These are phyloP conservation scores for Mycena epipterygia DNA, from an alignment of 768 basidiomycete species.

Conservation along the genomic window DNA sequence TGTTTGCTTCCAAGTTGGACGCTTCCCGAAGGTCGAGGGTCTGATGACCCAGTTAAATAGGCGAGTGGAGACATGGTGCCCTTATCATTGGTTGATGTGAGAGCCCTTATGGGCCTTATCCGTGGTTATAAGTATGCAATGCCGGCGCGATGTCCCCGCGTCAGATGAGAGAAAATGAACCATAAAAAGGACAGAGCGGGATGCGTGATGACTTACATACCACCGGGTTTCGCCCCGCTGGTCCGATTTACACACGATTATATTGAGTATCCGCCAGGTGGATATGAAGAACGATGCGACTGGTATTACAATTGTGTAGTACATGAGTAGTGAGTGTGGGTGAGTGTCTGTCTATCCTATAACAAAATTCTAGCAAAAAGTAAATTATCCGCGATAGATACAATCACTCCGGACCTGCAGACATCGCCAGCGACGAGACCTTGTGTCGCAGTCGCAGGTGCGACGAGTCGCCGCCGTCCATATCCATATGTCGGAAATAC, in stretches of 20 bases:
- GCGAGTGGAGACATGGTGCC: too few species aligned
- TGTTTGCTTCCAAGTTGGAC: constrained; percentile 24
- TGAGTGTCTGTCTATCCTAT: constrained; percentile 13
- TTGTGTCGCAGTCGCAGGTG: constrained; percentile 15
- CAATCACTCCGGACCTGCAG: not conserved
- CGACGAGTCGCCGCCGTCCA: constrained; percentile 20
- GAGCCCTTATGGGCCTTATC: not conserved
- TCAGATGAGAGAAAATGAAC: too few species aligned
- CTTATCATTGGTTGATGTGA: constrained; percentile 1
- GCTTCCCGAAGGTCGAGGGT: not conserved
- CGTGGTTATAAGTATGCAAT: too few species aligned
- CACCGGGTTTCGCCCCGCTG: too few species aligned
- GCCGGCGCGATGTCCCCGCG: too few species aligned
- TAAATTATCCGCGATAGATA: not conserved
- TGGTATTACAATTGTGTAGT: constrained; percentile 15
- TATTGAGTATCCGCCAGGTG: too few species aligned
- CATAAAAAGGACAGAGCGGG: too few species aligned
- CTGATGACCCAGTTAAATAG: constrained; percentile 11
- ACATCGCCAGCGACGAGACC: constrained; percentile 26
- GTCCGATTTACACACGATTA: too few species aligned
- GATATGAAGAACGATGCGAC: constrained; percentile 33
- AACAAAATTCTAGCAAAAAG: not conserved
- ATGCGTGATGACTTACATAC: too few species aligned
- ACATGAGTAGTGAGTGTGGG: constrained; percentile 12
- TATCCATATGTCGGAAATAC: too few species aligned